Base-by-base conservation (phyloP, 257 asterid genomes). In the Voacanga thouarsii region DNA sequence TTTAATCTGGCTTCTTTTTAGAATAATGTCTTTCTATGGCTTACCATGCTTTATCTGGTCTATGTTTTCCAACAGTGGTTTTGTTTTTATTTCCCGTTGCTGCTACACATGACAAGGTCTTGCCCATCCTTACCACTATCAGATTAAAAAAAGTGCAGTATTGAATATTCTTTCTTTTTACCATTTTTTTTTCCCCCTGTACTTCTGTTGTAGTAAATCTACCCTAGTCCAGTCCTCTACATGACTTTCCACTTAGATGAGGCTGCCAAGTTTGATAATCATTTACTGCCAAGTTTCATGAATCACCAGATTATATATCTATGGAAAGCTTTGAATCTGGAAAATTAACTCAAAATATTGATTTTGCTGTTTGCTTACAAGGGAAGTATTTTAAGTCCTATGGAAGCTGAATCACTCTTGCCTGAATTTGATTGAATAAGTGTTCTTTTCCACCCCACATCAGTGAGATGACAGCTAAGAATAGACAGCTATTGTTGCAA, bases 381-480 rank as follows among this genome's bases (percentile, higher is more conserved):
- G 59, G 23, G 59, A 3, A 53, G 59, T 16, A 11, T 53, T 14
- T 4, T 65, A 65, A 53, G 59, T 65, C 71, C 23, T 33, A 5
- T 14, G 18, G 44, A 51, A 77, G 44, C 50, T 19, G 28, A 64
- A 51, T 50, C 16, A 47, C 37, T 10, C 6, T 24, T 72, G 8
- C 70, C 23, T 70, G 68, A 49, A n/a, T 72, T 33, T 33, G 26
- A 37, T 9, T n/a, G 30, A 12, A 33, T 61, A 53, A 57, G 14
- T 45, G 71, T 77, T 53, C 10, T 23, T 10, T 45, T 47, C 56
- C 71, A 51, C 55, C 82, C 49, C 45, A n/a, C 39, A 72, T 71
- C 45, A 47, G 51, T 72, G 66, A 41, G 69, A 47, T 71, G 77
- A 72, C 82, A 78, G 81, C 65, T 80, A 39, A 82, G 74, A 72